Percentiles rank a stretch among this genome's conserved stretches.
These are phyloP conservation scores for Coemansia erecta DNA, from an alignment of 192 early-diverging fungal genomes.

Conservation along the genomic window DNA sequence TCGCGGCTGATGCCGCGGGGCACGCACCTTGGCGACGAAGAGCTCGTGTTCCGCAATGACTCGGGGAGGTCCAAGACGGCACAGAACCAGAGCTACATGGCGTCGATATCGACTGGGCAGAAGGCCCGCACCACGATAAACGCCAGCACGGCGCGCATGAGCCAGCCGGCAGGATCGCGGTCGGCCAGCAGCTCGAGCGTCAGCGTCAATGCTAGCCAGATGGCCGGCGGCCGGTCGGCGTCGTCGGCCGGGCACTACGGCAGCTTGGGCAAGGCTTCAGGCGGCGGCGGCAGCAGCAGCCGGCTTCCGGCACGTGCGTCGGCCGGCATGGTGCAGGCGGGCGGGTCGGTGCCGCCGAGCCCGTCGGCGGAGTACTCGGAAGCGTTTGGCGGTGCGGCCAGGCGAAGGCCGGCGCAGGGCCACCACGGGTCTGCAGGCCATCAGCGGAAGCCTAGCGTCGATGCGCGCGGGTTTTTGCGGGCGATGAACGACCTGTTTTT, in stretches of 20 bases:
- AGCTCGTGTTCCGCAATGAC: constrained; percentile 47
- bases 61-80: constrained; percentile 40
- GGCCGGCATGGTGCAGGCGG: not conserved
- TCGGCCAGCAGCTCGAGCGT: constrained; percentile 41
- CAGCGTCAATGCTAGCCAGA: constrained; percentile 41
- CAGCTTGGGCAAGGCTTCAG: constrained; percentile 4
- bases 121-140: constrained; percentile 30
- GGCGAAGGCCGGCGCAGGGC: constrained; percentile 2
- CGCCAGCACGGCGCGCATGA: constrained; percentile 17
- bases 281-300: too few species aligned
- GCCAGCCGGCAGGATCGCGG: constrained; percentile 13
- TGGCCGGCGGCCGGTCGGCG: constrained; percentile 9
- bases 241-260: constrained; percentile 21
- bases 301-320: constrained; percentile 19
- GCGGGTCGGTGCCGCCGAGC: not conserved
- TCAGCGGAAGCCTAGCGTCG: constrained; percentile 36
- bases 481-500: constrained; percentile 54
- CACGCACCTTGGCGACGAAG: constrained; percentile 40
- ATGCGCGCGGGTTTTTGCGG: constrained; percentile 42
- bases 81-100: constrained; percentile 53
- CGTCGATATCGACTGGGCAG: constrained; percentile 45
- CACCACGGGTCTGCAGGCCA: constrained; percentile 4
- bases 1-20: constrained; percentile 47
- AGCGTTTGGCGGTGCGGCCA: constrained; percentile 8
- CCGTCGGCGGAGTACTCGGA: constrained; percentile 9